Base-by-base conservation (phyloP, 345 rosid species). In the Syzygium grande region DNA sequence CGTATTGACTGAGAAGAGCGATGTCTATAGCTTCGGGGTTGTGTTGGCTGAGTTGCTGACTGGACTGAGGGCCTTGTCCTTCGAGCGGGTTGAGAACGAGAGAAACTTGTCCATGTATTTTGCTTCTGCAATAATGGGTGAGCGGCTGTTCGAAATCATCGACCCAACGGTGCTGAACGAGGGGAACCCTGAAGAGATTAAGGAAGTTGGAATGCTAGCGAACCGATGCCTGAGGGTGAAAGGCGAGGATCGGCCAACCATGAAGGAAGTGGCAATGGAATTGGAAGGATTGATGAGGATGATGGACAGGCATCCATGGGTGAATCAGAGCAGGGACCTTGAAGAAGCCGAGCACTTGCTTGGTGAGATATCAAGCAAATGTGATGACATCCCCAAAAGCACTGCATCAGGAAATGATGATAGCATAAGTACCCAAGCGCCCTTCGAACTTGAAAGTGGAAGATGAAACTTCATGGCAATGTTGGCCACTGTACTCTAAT, bases 31-130 rank as follows among this genome's bases (percentile, higher is more conserved):
- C 2, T 56, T 56, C 2, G 63, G n/a, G 27, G 63, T 56, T 0
- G 94, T 90, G 23, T 52, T 92, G 53, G 89, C 87, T 25, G 93
- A 93, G 90, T 84, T 91, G 5, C 84, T 92, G 84, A 93, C 92
- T 0, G 92, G 93, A 77, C 59, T 83, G 56, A 91, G 51, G 80
- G 90, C 92, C 1, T 5, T 92, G 7, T 89, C 91, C 1, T 87
- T 77, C 11, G 83, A 56, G 13, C n/a, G 61, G 61, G 13, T 27
- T 0, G n/a, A 91, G 73, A 90, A 87, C 49, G 86, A 91, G 6
- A 91, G 84, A 19, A 90, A 87, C 30, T 89, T 92, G 23, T 88
- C 89, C 12, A 38, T 88, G 87, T 65, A 90, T 84, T 93, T 93
- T 17, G 7, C 91, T 1, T 89, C 84, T 4, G 85, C 90, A 30